These are phyloP conservation scores for Aureobasidium musti DNA, from an alignment of 2,329 filamentous ascomycete species.

Conservation along the genomic window DNA sequence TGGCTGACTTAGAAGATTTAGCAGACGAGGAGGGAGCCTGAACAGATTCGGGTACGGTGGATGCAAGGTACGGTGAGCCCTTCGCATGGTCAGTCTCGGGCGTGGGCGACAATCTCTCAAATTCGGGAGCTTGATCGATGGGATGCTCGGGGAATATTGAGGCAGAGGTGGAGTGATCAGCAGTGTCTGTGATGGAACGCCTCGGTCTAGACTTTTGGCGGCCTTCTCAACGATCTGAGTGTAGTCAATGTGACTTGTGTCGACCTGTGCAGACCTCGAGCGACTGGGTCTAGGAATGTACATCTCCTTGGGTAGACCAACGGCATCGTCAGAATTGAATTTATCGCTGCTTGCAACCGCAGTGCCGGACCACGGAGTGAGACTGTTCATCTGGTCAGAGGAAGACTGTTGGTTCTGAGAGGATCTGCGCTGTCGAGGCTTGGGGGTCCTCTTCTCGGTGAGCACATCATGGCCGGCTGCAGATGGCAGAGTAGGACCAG, in stretches of 20 bases:
- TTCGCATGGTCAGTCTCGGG: not conserved
- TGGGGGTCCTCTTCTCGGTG: not conserved
- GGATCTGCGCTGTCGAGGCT: not conserved
- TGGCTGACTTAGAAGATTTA: not conserved
- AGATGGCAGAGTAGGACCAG: conserved; percentile 19
- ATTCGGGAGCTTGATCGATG: conserved; percentile 15
- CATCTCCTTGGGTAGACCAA: conserved; percentile 45
- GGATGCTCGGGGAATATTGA: conserved; percentile 14
- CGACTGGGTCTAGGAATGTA: conserved; percentile 46
- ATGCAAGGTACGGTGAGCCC: not conserved
- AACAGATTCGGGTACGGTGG: not conserved
- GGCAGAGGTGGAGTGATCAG: not conserved
- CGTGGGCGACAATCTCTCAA: conserved; percentile 3
- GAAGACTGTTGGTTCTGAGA: conserved; percentile 6
- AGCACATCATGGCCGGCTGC: not conserved
- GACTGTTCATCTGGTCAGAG: not conserved
- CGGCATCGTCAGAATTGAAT: conserved; percentile 39
- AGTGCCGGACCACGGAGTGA: conserved; percentile 26
- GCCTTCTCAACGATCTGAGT: conserved; percentile 37
- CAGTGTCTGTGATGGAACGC: conserved; percentile 34
- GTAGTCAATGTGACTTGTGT: conserved; percentile 29
- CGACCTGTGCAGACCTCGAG: conserved; percentile 35
- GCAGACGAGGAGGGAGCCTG: not conserved
- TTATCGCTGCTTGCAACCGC: conserved; percentile 31
- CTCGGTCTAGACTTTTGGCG: conserved; percentile 47